These are phyloP conservation scores for Vaccinium darrowii DNA, from an alignment of 148 eudicot genomes.

Conservation along the genomic window DNA sequence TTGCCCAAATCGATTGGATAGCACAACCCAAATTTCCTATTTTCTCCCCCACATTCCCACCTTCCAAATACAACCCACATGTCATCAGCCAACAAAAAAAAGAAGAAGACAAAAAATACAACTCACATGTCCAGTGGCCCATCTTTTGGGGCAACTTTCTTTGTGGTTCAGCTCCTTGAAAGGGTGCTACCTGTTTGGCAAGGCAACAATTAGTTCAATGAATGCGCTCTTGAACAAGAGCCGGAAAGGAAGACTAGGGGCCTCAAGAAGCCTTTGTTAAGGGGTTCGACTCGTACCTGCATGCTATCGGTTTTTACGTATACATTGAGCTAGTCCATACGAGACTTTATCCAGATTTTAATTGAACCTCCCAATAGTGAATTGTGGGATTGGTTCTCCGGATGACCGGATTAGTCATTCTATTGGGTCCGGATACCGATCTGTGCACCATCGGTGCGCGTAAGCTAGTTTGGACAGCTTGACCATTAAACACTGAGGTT, in stretches of 20 bases:
- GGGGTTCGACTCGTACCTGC: too few species aligned
- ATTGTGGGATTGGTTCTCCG: neutral
- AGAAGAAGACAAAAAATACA: too few species aligned
- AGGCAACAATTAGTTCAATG: constrained; percentile 7
- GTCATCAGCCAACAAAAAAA: too few species aligned
- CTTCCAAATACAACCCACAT: neutral
- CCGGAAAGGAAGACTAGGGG: neutral
- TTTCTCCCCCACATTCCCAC: neutral
- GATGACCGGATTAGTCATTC: neutral
- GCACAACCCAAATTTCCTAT: neutral
- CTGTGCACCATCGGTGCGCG: too few species aligned
- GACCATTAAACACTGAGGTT: too few species aligned
- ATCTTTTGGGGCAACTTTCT: neutral
- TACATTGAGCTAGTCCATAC: too few species aligned
- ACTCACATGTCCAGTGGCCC: neutral
- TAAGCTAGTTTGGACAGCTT: too few species aligned
- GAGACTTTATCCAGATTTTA: neutral
- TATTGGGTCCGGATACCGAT: neutral
- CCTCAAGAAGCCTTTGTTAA: neutral
- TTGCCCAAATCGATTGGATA: too few species aligned
- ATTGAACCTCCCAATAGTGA: neutral
- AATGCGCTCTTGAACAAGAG: neutral
- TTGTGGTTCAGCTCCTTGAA: neutral
- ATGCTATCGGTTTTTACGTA: too few species aligned
- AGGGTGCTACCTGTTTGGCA: too few species aligned